Evolutionary conservation across 2,329 filamentous ascomycete species (phyloP).

Genomic region (Trichoderma endophyticum): DNA sequence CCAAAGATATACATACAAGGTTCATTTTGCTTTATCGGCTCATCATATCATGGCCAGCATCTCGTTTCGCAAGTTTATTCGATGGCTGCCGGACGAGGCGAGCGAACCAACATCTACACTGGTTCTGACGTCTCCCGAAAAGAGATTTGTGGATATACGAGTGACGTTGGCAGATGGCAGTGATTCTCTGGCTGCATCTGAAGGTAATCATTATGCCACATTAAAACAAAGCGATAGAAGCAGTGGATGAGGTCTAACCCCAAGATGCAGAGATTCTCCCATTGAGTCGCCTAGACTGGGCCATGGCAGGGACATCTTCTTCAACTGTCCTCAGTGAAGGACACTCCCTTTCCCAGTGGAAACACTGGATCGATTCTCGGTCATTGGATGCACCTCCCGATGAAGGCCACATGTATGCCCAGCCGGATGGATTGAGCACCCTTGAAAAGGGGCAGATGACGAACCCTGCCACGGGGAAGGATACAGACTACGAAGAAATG

Average conservation of each 20-base stretch:
- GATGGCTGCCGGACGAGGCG: conserved; percentile 51
- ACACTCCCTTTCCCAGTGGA: conserved; percentile 45
- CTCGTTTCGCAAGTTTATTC: conserved; percentile 57
- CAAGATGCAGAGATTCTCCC: conserved; percentile 22
- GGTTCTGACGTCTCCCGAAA: conserved; percentile 58
- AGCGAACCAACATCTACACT: conserved; percentile 61
- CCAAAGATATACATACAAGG: neutral
- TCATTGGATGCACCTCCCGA: conserved; percentile 42
- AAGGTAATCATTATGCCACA: neutral
- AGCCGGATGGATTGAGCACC: conserved; percentile 36
- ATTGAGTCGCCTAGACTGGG: conserved; percentile 56
- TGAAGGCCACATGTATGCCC: conserved; percentile 54
- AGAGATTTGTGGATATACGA: conserved; percentile 61
- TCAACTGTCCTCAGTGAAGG: conserved; percentile 31
- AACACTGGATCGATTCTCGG: conserved; percentile 60
- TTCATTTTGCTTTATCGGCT: neutral
- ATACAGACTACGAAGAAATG: conserved; percentile 62
- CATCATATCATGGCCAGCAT: conserved; percentile 46
- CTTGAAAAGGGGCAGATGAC: conserved; percentile 60
- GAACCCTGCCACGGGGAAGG: conserved; percentile 51
- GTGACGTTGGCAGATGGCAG: conserved; percentile 38
- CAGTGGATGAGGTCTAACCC: neutral
- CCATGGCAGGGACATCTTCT: conserved; percentile 56
- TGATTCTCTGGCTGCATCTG: neutral
- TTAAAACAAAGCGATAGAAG: no score